Conservation (phyloP, 495 filamentous ascomycete genomes). For the Emericellopsis terricola region DNA sequence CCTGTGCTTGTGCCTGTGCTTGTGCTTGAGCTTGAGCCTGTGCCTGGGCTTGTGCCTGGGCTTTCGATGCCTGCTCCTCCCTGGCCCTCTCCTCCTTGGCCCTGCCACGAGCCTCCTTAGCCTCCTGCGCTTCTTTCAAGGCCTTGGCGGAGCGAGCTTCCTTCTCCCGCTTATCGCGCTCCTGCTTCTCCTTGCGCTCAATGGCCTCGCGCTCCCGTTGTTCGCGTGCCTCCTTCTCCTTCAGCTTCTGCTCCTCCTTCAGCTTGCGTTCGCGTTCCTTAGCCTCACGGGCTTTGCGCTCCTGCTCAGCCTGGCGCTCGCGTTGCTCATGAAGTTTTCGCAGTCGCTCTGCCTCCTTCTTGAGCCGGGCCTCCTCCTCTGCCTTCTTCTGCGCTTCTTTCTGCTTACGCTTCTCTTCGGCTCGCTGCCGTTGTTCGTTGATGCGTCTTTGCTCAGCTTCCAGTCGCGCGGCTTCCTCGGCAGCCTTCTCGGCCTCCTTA, state of each 20-base stretch:
- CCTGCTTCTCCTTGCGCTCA: slow-evolving; percentile 48
- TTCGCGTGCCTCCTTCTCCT: slow-evolving; percentile 31
- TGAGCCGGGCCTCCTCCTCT: slow-evolving; percentile 67
- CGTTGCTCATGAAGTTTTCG: slow-evolving; percentile 64
- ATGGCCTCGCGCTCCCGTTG: slow-evolving; percentile 47
- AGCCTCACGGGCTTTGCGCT: slow-evolving; percentile 57
- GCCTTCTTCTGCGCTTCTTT: slow-evolving; percentile 77
- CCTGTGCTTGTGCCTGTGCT: slow-evolving; percentile 16
- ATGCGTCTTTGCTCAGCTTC: slow-evolving; percentile 65
- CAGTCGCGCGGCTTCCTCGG: slow-evolving; percentile 64
- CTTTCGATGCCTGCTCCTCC: slow-evolving; percentile 21
- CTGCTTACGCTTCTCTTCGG: slow-evolving; percentile 72
- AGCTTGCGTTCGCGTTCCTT: slow-evolving; percentile 43
- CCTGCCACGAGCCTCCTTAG: slow-evolving; percentile 15
- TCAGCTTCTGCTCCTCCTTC: slow-evolving; percentile 38
- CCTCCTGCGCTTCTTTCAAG: slow-evolving; percentile 27
- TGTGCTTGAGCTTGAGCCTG: neutral
- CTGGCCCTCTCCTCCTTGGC: slow-evolving; percentile 32
- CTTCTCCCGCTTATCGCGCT: slow-evolving; percentile 37
- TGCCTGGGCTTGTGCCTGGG: slow-evolving; percentile 16
- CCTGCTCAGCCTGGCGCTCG: slow-evolving; percentile 76
- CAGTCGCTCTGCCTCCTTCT: slow-evolving; percentile 65
- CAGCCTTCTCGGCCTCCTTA: slow-evolving; percentile 75
- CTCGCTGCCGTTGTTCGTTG: slow-evolving; percentile 54
- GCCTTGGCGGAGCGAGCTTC: slow-evolving; percentile 24